A percentile compares a stretch with the other conserved stretches of the same genome.
Conservation (phyloP, 2,329 filamentous ascomycete species). For the Aphanocladium album region DNA sequence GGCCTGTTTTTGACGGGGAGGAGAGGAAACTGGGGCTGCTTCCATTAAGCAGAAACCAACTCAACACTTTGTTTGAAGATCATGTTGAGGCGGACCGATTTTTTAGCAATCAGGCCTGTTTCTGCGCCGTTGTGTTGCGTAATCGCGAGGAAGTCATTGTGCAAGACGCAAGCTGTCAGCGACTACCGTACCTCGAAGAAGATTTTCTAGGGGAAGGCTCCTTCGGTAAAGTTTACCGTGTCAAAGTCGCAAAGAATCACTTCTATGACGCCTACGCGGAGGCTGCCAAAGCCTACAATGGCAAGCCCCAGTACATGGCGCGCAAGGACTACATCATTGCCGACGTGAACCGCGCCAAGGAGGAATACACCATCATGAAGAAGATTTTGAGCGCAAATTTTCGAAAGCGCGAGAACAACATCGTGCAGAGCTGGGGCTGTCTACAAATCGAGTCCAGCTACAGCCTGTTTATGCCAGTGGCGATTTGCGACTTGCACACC, state of each 20-base stretch:
- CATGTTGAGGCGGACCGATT: slow-evolving; percentile 23
- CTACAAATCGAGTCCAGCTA: slow-evolving; percentile 29
- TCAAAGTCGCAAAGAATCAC: slow-evolving; percentile 30
- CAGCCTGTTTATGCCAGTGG: slow-evolving; percentile 37
- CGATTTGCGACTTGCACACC: slow-evolving; percentile 31
- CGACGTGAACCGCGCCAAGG: slow-evolving; percentile 18
- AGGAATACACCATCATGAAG: slow-evolving; percentile 30
- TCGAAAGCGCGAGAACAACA: slow-evolving; percentile 27
- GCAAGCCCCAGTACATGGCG: slow-evolving; percentile 23
- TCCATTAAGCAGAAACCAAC: slow-evolving; percentile 16
- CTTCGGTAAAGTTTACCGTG: slow-evolving; percentile 27
- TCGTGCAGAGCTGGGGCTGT: slow-evolving; percentile 31
- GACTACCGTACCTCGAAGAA: slow-evolving; percentile 31
- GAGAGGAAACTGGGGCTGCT: slow-evolving; percentile 14
- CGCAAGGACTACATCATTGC: slow-evolving; percentile 33
- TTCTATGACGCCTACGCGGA: slow-evolving; percentile 18
- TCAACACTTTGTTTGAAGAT: slow-evolving; percentile 20
- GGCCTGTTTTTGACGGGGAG: slow-evolving; percentile 7
- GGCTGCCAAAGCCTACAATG: slow-evolving; percentile 16
- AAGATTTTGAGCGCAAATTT: slow-evolving; percentile 24
- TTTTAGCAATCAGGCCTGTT: slow-evolving; percentile 26
- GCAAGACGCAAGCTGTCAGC: slow-evolving; percentile 18
- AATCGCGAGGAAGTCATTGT: slow-evolving; percentile 20
- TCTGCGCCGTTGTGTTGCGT: slow-evolving; percentile 21
- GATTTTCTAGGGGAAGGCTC: slow-evolving; percentile 25